Conservation (phyloP, 2,329 filamentous ascomycete species). For the Penicillium sp. region DNA sequence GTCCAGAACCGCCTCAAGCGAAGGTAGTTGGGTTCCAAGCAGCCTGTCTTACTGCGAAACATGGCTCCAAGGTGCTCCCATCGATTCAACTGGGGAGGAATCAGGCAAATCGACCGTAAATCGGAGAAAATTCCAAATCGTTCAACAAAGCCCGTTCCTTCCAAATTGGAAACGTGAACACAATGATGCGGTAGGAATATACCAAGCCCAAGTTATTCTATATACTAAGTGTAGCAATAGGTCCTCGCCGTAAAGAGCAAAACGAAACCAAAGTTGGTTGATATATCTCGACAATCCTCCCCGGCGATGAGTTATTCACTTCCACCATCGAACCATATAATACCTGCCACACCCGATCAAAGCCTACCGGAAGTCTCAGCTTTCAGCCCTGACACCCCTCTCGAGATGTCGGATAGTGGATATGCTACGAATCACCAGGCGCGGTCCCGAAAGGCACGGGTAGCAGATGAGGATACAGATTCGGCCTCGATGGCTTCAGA, state of each 20-base stretch:
- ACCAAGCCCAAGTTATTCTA: slow-evolving; percentile 21
- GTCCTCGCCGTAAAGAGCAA: slow-evolving; percentile 42
- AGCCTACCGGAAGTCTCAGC: slow-evolving; percentile 43
- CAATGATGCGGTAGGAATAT: slow-evolving; percentile 17
- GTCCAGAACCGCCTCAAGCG: slow-evolving; percentile 42
- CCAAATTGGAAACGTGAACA: slow-evolving; percentile 26
- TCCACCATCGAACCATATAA: slow-evolving; percentile 30
- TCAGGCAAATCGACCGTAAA: slow-evolving; percentile 36
- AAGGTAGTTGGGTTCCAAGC: slow-evolving; percentile 43
- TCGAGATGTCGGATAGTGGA: slow-evolving; percentile 42
- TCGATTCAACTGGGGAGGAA: slow-evolving; percentile 33
- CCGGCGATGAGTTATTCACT: slow-evolving; percentile 32
- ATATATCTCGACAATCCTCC: slow-evolving; percentile 44
- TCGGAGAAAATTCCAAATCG: slow-evolving; percentile 43
- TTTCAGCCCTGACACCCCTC: slow-evolving; percentile 46
- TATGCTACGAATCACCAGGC: slow-evolving; percentile 37
- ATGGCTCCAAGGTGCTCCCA: slow-evolving; percentile 44
- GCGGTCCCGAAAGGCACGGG: slow-evolving; percentile 31
- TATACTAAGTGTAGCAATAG: slow-evolving; percentile 31
- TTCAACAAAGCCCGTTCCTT: slow-evolving; percentile 39
- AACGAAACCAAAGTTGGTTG: slow-evolving; percentile 43
- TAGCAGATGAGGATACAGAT: slow-evolving; percentile 33
- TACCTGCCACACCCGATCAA: slow-evolving; percentile 43
- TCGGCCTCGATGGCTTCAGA: slow-evolving; percentile 34
- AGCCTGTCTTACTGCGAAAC: slow-evolving; percentile 44